phyloP scores from a whole-genome alignment of 495 filamentous ascomycete genomes.

The Hypomontagnella submonticulosa region DNA sequence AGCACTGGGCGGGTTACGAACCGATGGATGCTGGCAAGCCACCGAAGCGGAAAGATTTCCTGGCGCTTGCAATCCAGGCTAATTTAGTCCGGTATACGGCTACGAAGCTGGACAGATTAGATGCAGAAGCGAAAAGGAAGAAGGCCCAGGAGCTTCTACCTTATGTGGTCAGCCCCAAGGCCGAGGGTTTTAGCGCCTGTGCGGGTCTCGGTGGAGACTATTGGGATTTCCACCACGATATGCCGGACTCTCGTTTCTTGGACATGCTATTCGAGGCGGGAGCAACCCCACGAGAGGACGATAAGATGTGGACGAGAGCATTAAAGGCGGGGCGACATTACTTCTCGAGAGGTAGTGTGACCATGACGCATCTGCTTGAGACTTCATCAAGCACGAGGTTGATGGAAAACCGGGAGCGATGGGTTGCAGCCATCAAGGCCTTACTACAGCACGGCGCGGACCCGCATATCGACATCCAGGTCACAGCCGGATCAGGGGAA shows the following conservation, averaged over 20 bases:
- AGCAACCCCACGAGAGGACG: constrained; percentile 31
- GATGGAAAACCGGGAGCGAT: constrained; percentile 47
- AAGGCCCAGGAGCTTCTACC: constrained; percentile 46
- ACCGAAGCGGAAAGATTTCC: constrained; percentile 47
- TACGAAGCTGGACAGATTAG: constrained; percentile 29
- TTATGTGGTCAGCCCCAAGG: constrained; percentile 44
- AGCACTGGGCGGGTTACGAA: constrained; percentile 49
- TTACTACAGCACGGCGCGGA: constrained; percentile 46
- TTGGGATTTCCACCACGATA: constrained; percentile 50
- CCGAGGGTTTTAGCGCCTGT: constrained; percentile 48
- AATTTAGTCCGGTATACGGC: constrained; percentile 46
- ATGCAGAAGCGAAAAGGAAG: constrained; percentile 29
- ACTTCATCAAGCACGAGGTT: constrained; percentile 44
- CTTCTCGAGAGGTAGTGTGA: constrained; percentile 46
- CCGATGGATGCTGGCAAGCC: constrained; percentile 51
- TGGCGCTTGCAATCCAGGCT: constrained; percentile 46
- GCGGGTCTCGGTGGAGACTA: constrained; percentile 46
- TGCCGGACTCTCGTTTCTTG: constrained; percentile 46
- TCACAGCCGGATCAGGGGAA: constrained; percentile 36
- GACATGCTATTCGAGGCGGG: constrained; percentile 45
- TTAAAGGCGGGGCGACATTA: constrained; percentile 46
- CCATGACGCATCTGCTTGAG: constrained; percentile 49
- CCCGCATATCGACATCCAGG: constrained; percentile 41
- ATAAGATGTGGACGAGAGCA: constrained; percentile 39
- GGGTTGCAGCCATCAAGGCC: constrained; percentile 48